Conservation (phyloP, 192 early-diverging fungal genomes). For the Cetraspora pellucida region DNA sequence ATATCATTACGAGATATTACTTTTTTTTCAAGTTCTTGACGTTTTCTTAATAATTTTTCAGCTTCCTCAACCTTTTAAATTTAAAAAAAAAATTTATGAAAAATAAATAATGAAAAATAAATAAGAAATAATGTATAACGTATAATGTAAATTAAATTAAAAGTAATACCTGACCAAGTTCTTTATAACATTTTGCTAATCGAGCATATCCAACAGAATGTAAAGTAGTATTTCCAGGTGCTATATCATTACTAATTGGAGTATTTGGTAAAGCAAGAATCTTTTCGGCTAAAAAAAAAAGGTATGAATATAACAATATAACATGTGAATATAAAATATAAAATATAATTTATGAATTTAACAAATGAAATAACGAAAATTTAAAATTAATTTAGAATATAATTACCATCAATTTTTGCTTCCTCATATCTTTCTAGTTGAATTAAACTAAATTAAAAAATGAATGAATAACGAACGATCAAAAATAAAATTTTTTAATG, state of each 20-base stretch:
- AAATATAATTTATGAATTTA: not conserved
- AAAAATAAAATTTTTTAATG: too few relatives aligned
- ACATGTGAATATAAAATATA: not conserved
- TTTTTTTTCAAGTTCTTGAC: not conserved
- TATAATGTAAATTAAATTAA: not conserved
- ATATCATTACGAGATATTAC: not conserved
- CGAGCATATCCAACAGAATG: conserved; percentile 27
- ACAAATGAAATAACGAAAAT: not conserved
- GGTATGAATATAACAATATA: not conserved
- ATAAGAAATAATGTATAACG: not conserved
- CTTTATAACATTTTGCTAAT: conserved; percentile 31
- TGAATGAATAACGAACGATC: too few relatives aligned
- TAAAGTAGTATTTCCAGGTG: conserved; percentile 13
- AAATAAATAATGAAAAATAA: not conserved
- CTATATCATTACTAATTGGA: conserved; percentile 11
- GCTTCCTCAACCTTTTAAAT: conserved; percentile 5
- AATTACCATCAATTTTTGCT: conserved; percentile 24
- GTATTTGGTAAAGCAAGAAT: conserved; percentile 7
- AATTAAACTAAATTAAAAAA: conserved; percentile 10
- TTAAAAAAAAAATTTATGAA: too few relatives aligned
- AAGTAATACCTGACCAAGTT: conserved; percentile 10
- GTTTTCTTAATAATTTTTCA: conserved; percentile 18
- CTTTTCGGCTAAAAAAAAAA: not conserved
- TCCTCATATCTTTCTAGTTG: conserved; percentile 19
- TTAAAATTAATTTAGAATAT: not conserved